These are phyloP conservation scores for Parathielavia appendiculata DNA, from an alignment of 495 filamentous ascomycete genomes.

Conservation along the genomic window DNA sequence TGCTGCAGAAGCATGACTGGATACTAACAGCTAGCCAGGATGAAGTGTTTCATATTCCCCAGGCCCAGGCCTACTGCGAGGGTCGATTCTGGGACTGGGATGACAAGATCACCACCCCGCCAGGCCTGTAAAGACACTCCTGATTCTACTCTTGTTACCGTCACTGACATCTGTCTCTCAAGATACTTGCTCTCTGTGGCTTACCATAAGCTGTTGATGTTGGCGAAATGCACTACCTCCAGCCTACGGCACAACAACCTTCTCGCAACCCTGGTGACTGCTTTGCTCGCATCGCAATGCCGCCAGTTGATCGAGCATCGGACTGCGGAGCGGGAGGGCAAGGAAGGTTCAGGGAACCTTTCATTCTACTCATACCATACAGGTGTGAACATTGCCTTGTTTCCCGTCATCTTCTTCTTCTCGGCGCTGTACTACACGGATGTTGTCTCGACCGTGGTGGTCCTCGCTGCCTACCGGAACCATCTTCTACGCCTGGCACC, in stretches of 20 bases:
- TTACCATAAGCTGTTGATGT: slow-evolving; percentile 27
- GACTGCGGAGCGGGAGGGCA: slow-evolving; percentile 10
- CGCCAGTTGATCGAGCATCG: slow-evolving; percentile 29
- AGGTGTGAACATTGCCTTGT: slow-evolving; percentile 75
- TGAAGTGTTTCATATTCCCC: slow-evolving; percentile 91
- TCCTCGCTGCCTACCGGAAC: slow-evolving; percentile 62
- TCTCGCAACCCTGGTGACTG: slow-evolving; percentile 38
- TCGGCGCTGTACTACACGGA: slow-evolving; percentile 93
- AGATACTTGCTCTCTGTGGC: slow-evolving; percentile 53
- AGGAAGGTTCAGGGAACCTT: not conserved
- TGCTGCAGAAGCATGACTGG: not conserved
- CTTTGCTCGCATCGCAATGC: slow-evolving; percentile 34
- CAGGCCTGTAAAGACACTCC: slow-evolving; percentile 60
- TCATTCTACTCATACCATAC: slow-evolving; percentile 48
- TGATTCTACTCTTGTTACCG: not conserved
- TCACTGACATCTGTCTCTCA: slow-evolving; percentile 7
- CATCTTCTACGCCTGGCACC: slow-evolving; percentile 44
- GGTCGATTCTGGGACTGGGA: slow-evolving; percentile 78
- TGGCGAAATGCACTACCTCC: slow-evolving; percentile 40
- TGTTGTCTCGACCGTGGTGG: slow-evolving; percentile 60
- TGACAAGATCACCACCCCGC: slow-evolving; percentile 93
- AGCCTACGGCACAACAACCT: slow-evolving; percentile 51
- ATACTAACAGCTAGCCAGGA: slow-evolving; percentile 50
- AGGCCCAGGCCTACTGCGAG: slow-evolving; percentile 80
- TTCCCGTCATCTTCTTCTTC: slow-evolving; percentile 93